These are phyloP conservation scores for Odonthalia washingtoniensis DNA, from an alignment of 31 red algal species.

Conservation along the genomic window DNA sequence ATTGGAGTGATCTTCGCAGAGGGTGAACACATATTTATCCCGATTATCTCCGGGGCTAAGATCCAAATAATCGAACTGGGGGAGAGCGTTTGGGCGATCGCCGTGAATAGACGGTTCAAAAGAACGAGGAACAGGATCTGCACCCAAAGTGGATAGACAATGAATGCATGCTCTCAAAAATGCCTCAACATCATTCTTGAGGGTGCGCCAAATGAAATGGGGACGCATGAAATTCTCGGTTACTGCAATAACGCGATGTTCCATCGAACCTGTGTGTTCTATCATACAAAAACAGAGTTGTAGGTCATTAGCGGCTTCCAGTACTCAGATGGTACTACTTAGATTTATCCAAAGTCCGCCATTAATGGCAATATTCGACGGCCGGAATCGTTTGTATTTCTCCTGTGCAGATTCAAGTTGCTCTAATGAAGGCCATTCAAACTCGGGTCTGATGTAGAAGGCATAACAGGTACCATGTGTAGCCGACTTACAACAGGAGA, in stretches of 20 bases:
- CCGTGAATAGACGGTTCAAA: neutral
- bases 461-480: neutral
- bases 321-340: neutral
- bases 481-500: neutral
- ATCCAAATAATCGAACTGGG: neutral
- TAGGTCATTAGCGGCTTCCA: neutral
- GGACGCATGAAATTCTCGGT: neutral
- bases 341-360: conserved; percentile 2
- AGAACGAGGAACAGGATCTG: neutral
- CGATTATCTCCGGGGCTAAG: neutral
- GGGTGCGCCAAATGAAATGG: neutral
- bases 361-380: neutral
- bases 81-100: neutral
- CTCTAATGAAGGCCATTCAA: conserved; percentile 4
- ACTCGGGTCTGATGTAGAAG: neutral
- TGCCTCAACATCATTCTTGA: neutral
- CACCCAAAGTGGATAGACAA: conserved; percentile 8
- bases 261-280: neutral
- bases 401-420: neutral
- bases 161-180: neutral
- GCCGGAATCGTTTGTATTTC: neutral
- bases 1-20: conserved; percentile 11
- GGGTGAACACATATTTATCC: conserved; percentile 1
- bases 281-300: conserved; percentile 12
- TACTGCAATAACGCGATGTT: neutral